A percentile compares a stretch with the other conserved stretches of the same genome.
Evolutionary conservation across 2,329 filamentous ascomycete species (phyloP).

Genomic region (Rutstroemia sp.): DNA sequence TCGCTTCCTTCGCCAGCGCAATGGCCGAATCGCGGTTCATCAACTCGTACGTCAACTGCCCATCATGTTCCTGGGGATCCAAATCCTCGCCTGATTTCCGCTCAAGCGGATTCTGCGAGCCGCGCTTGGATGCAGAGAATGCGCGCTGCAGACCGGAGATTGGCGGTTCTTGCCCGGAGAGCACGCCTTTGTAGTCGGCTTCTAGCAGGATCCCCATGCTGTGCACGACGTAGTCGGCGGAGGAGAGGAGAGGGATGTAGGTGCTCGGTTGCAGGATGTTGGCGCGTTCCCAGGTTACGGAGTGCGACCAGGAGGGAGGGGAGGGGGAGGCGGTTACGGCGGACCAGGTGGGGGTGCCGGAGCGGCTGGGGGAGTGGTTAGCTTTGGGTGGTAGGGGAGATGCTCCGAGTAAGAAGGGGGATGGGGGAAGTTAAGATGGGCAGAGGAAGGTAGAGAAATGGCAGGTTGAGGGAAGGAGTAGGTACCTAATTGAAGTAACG

Average conservation of each 20-base stretch:
- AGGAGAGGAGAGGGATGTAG: slow-evolving; percentile 75
- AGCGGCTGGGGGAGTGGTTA: slow-evolving; percentile 54
- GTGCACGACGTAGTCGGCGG: slow-evolving; percentile 82
- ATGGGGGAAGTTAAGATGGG: slow-evolving; percentile 20
- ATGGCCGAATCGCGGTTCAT: slow-evolving; percentile 94
- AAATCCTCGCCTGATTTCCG: slow-evolving; percentile 52
- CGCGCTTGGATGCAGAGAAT: slow-evolving; percentile 60
- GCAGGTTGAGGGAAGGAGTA: neutral
- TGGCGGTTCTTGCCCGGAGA: slow-evolving; percentile 79
- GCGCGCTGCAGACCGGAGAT: slow-evolving; percentile 69
- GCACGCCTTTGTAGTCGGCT: slow-evolving; percentile 91
- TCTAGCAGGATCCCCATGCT: slow-evolving; percentile 94
- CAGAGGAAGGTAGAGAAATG: neutral
- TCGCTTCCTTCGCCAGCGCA: slow-evolving; percentile 70
- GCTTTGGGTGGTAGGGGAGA: neutral
- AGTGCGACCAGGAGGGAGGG: slow-evolving; percentile 72
- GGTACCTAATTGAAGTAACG: slow-evolving; percentile 84
- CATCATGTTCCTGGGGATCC: slow-evolving; percentile 56
- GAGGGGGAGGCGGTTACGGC: slow-evolving; percentile 58
- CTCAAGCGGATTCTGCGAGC: slow-evolving; percentile 63
- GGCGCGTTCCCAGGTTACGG: slow-evolving; percentile 80
- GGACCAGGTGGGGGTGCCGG: slow-evolving; percentile 82
- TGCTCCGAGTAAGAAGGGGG: too few relatives aligned
- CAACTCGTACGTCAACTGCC: slow-evolving; percentile 86
- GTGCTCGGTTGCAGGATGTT: slow-evolving; percentile 59